Base-by-base conservation (phyloP, 768 basidiomycete species). In the Serendipita sp. region DNA sequence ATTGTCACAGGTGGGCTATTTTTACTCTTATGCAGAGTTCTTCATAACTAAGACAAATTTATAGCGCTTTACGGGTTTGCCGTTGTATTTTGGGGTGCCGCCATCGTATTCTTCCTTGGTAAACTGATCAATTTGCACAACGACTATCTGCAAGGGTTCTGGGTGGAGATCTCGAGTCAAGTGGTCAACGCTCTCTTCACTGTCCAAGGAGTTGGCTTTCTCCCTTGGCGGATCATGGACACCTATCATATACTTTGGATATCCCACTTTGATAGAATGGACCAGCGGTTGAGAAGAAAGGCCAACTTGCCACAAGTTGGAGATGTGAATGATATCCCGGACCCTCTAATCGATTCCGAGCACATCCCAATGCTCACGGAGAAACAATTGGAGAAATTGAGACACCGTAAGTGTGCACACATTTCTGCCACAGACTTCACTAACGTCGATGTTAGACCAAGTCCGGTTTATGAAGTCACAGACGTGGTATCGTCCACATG, bases 401-500 rank as follows among this genome's bases (percentile, higher is more conserved):
- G 85, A 68, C 75, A 82, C 68, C 82, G 85, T 87, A 65, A 63
- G 82, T 75, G 5, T 53, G 14, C 43, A 2, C 42, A 17, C 22
- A n/a, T 22, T 41, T 24, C 44, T 13, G 9, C 64, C 41, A 28
- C 1, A 22, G 31, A 4, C 31, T 45, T 64, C 42, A 63, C 16
- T 45, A 38, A 42, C 62, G 31, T 16, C 33, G 61, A 7, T n/a
- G 16, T 38, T 48, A 86, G 85, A 85, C 65, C 86, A 88, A 75
- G 72, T 76, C 56, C 81, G 84, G 70, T 86, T 88, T 64, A 78
- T 80, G 67, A 75, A 82, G 65, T 80, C 79, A 43, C 82, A 89
- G 72, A 90, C 88, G 1, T 93, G 89, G 90, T 93, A 91, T 72
- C 75, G 86, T 60, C 81, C 90, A 4, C 90, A 93, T 71, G 87